Base-by-base conservation (phyloP, 768 basidiomycete species). In the Lentinula aciculospora region DNA sequence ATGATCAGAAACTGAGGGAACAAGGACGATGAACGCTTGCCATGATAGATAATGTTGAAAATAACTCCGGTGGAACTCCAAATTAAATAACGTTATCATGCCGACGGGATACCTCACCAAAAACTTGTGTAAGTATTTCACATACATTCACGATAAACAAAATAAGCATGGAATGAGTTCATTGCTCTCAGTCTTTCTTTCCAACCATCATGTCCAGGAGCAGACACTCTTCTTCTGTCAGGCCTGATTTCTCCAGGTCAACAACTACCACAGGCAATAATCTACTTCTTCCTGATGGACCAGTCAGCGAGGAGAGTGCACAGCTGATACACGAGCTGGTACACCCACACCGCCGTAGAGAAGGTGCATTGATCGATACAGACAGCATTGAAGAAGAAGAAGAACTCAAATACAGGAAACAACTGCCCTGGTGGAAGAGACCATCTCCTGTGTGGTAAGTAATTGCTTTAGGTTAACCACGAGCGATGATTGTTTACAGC, bases 381-480 rank as follows among this genome's bases (percentile, higher is more conserved):
- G 32, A 53, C n/a, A 31, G n/a, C 19, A 40, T 50, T 25, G 61
- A 65, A 19, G 69, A 72, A 28, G 61, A 66, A 29, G 56, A 58
- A 2, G 71, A 75, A 34, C 55, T 67, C 15, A 46, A 53, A 0
- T 61, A 65, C 48, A 64, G 70, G 60, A 64, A 67, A 58, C 61
- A 39, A 3, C 73, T 78, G 46, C 85, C 88, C 3, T 92, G 89
- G 89, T 91, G 86, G 81, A 89, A 75, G 71, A 73, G 79, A 40
- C 88, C 90, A 3, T 89, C 89, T 0, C 77, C 88, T 0, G 79
- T 75, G 72, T 92, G 89, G 91, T 90, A 61, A 63, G 82, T 71
- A 9, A 27, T 45, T 31, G 8, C 31, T 25, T 10, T 39, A 25
- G 25, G 17, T 36, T 5, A 9, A 6, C 49, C 21, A 44, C n/a